Conservation (phyloP, 176 grass and related monocot genomes). For the Oryza glaberrima region DNA sequence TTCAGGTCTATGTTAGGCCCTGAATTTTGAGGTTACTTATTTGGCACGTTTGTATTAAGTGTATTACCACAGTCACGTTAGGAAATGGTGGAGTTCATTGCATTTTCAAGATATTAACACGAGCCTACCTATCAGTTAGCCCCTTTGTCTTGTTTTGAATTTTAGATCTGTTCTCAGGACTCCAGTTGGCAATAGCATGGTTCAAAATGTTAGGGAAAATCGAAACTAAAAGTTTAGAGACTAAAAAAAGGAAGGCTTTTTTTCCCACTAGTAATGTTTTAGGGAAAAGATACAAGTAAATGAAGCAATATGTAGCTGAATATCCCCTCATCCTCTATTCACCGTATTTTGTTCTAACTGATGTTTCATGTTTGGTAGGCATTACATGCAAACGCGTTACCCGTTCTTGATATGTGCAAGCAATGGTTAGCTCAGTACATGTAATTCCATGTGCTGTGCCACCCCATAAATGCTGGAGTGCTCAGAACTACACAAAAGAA, state of each 20-base stretch:
- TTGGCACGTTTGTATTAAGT: not conserved
- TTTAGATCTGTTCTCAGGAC: constrained; percentile 3
- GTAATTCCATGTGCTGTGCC: constrained; percentile 44
- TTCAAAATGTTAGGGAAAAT: constrained; percentile 12
- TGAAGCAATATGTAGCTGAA: not conserved
- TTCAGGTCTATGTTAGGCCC: constrained; percentile 11
- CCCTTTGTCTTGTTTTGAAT: not conserved
- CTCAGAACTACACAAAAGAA: not conserved
- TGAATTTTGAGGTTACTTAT: constrained; percentile 24
- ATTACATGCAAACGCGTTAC: constrained; percentile 75
- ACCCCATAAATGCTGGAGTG: constrained; percentile 1
- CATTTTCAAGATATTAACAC: constrained; percentile 9
- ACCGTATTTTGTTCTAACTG: constrained; percentile 33
- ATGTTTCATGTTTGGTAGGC: constrained; percentile 54
- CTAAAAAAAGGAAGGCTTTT: not conserved
- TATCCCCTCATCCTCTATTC: not conserved
- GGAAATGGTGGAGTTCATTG: not conserved
- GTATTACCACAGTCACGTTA: not conserved
- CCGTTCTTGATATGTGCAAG: constrained; percentile 88
- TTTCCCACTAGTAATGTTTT: not conserved
- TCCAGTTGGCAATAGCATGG: not conserved
- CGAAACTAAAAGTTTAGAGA: not conserved
- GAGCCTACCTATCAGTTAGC: constrained; percentile 1
- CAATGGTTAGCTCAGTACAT: constrained; percentile 95
- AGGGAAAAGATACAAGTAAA: not conserved